A percentile compares a stretch with the other conserved stretches of the same genome.
These are phyloP conservation scores for Dactylis glomerata DNA, from an alignment of 176 grass and related monocot species.

Conservation along the genomic window DNA sequence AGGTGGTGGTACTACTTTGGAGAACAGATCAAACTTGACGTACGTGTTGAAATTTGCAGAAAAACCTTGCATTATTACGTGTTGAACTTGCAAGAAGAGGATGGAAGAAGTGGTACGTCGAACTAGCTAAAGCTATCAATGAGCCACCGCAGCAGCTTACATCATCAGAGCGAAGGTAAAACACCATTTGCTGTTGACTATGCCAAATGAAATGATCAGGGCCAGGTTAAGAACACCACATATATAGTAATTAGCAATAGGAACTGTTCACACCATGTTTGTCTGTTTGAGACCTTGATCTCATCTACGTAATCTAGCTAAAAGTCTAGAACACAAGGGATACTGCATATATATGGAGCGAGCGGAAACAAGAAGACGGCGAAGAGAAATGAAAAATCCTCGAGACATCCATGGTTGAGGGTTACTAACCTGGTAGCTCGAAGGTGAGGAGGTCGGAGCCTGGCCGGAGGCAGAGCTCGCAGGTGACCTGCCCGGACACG, in stretches of 20 bases:
- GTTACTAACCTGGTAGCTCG: slow-evolving; percentile 46
- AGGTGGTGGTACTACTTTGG: background rate
- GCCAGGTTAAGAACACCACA: background rate
- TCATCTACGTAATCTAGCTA: too few species aligned
- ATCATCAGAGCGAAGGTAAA: background rate
- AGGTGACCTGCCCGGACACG: slow-evolving; percentile 58
- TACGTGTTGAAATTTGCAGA: background rate
- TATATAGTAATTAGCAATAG: background rate
- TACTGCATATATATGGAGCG: background rate
- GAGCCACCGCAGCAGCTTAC: background rate
- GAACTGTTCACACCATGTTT: too few species aligned
- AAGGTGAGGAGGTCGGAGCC: slow-evolving; percentile 41
- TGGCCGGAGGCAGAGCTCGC: slow-evolving; percentile 48
- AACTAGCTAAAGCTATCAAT: background rate
- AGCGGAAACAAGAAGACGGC: background rate
- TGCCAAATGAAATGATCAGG: background rate
- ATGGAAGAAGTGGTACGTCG: background rate
- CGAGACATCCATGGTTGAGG: background rate
- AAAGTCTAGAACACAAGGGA: background rate
- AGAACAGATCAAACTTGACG: background rate
- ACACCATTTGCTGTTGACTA: background rate
- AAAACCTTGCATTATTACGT: background rate
- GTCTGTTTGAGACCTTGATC: background rate
- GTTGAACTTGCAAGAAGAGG: too few species aligned
- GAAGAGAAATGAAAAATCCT: background rate